Percentiles rank a stretch among this genome's conserved stretches.
phyloP scores from a whole-genome alignment of 2,329 filamentous ascomycete genomes.

The Rutstroemia sp. region DNA sequence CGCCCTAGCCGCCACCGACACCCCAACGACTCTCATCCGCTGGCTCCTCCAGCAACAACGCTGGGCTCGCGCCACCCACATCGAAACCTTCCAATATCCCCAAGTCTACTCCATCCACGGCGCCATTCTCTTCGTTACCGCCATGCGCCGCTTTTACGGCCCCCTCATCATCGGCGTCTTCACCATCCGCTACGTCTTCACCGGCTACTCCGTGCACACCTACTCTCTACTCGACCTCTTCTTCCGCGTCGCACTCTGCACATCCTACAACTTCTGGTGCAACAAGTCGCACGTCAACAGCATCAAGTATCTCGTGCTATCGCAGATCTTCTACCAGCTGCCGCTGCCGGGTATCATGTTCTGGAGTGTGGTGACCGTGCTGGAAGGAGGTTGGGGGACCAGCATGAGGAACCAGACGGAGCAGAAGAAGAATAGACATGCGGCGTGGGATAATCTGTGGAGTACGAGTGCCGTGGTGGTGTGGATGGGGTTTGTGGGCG shows the following conservation, averaged over 20 bases:
- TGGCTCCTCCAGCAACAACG: slow-evolving; percentile 34
- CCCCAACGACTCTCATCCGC: slow-evolving; percentile 29
- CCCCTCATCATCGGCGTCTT: slow-evolving; percentile 26
- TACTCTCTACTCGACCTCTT: slow-evolving; percentile 27
- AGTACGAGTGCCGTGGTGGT: slow-evolving; percentile 10
- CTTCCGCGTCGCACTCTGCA: slow-evolving; percentile 25
- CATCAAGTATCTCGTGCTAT: slow-evolving; percentile 14
- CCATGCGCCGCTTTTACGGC: slow-evolving; percentile 27
- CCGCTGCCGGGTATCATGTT: slow-evolving; percentile 31
- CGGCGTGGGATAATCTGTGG: slow-evolving; percentile 13
- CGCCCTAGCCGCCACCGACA: slow-evolving; percentile 32
- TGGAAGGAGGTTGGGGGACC: slow-evolving; percentile 32
- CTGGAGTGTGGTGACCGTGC: slow-evolving; percentile 30
- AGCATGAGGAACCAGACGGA: slow-evolving; percentile 29
- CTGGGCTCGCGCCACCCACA: slow-evolving; percentile 31
- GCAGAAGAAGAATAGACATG: slow-evolving; percentile 16
- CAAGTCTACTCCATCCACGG: slow-evolving; percentile 30
- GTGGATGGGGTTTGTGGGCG: slow-evolving; percentile 17
- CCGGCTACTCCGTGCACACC: slow-evolving; percentile 23
- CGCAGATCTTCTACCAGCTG: slow-evolving; percentile 29
- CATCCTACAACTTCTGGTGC: slow-evolving; percentile 27
- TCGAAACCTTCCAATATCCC: slow-evolving; percentile 32
- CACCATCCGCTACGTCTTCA: slow-evolving; percentile 28
- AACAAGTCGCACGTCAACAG: slow-evolving; percentile 27
- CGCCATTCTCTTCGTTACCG: slow-evolving; percentile 31